Evolutionary conservation across 768 basidiomycete species (phyloP).

Genomic region (Boletus tomentosulus): DNA sequence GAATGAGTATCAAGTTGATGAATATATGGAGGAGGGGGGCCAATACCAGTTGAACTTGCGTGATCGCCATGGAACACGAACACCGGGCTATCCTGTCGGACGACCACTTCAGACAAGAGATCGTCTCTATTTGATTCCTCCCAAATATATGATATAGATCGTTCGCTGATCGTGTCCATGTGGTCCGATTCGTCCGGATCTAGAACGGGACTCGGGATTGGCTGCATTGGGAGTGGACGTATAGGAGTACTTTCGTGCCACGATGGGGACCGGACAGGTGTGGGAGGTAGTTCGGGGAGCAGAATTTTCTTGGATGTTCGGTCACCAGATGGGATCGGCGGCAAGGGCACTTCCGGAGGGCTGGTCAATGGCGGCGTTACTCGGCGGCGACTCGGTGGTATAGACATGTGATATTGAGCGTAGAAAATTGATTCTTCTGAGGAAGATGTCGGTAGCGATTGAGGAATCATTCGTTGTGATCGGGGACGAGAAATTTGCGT

Average conservation of each 20-base stretch:
- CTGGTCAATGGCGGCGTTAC: constrained; percentile 7
- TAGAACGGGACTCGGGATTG: constrained; percentile 15
- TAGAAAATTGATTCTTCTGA: constrained; percentile 6
- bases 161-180: not conserved
- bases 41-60: constrained; percentile 2
- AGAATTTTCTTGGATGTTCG: not conserved
- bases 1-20: constrained; percentile 4
- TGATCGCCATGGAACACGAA: constrained; percentile 6
- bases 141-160: constrained; percentile 9
- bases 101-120: not conserved
- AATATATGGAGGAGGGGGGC: constrained; percentile 18
- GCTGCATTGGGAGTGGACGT: constrained; percentile 18
- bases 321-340: constrained; percentile 17
- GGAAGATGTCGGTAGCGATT: constrained; percentile 2
- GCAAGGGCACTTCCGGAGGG: constrained; percentile 20
- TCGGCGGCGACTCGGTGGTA: constrained; percentile 5
- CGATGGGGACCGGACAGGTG: not conserved
- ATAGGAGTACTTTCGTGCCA: not conserved
- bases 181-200: constrained; percentile 6
- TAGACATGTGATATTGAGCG: constrained; percentile 2
- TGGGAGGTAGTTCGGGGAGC: not conserved
- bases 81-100: constrained; percentile 22
- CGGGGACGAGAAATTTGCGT: not conserved
- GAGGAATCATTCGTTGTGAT: not conserved
- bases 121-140: not conserved